phyloP scores from a whole-genome alignment of 306 rosid genomes.

The Vachellia collinsii region DNA sequence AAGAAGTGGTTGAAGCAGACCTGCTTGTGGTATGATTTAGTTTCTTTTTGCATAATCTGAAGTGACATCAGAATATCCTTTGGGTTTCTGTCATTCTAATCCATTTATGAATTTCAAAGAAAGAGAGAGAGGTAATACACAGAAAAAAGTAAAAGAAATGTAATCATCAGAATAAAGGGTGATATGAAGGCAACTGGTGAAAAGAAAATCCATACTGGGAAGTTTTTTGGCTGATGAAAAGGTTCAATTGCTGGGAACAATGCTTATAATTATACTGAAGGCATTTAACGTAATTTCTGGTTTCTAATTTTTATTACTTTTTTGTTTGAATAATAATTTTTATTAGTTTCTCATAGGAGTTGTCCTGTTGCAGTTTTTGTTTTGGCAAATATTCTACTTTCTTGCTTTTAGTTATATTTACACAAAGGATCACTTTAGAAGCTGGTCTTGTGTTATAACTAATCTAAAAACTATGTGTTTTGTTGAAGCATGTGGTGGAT shows the following conservation, averaged over 20 bases:
- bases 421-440: slow-evolving; percentile 2
- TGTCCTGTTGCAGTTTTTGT: background rate
- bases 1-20: slow-evolving; percentile 97
- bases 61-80: slow-evolving; percentile 16
- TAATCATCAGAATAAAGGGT: slow-evolving; percentile 17
- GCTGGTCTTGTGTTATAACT: slow-evolving; percentile 21
- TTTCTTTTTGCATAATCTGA: slow-evolving; percentile 33
- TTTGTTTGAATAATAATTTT: background rate
- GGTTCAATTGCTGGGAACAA: slow-evolving; percentile 3
- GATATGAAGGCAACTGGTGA: background rate
- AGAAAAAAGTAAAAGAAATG: background rate
- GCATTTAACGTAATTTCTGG: background rate
- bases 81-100: slow-evolving; percentile 8
- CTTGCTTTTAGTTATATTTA: background rate
- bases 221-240: slow-evolving; percentile 6
- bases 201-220: background rate
- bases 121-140: background rate
- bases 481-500: slow-evolving; percentile 87
- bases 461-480: slow-evolving; percentile 34
- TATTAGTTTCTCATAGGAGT: background rate
- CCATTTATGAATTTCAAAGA: background rate
- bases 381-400: background rate
- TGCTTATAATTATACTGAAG: background rate
- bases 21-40: slow-evolving; percentile 81
- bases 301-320: background rate